Evolutionary conservation across 2,329 filamentous ascomycete species (phyloP), one percentile per base, ranked within the genome.

Genomic region (Fusarium sp.): DNA sequence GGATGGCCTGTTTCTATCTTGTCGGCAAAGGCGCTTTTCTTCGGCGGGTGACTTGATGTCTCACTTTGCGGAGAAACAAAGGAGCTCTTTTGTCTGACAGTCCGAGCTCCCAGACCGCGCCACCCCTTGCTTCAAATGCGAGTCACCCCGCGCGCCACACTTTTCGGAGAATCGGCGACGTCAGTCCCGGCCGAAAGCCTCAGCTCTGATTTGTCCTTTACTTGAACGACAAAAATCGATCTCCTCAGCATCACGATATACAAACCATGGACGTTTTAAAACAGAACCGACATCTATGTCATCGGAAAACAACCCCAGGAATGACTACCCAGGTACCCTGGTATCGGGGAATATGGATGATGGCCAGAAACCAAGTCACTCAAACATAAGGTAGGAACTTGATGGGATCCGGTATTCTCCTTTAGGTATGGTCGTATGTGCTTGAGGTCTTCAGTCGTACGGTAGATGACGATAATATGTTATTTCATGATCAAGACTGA

Each of bases 61-160:
- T 77, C 75, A 77, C 69, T 45, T 44, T 44, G 75, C 70, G 72
- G 74, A 75, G 75, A 78, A 70, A 71, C 68, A 62, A 71, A 48
- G 26, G 41, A 38, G 51, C 38, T 30, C 44, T 44, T 32, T 28
- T 34, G n/a, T 34, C 38, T 20, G 32, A 44, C 39, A 55, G 71
- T 63, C 66, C 60, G 45, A 73, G 71, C 66, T 57, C 66, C 52
- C 30, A 61, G 45, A 50, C 56, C 41, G 48, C 54, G 70, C 70
- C 70, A 73, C 68, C 58, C 57, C 59, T 67, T 61, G 69, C 60
- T 57, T 74, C 48, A 50, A 26, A 71, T 69, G 59, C 59, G 51
- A 64, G 34, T 52, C 52, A 72, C 56, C 66, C 70, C 66, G 44
- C 58, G 64, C 70, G 70, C 70, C 70, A 71, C 70, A 70, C 32